These are phyloP conservation scores for Aspergillus leporis DNA, from an alignment of 495 filamentous ascomycete species.

Conservation along the genomic window DNA sequence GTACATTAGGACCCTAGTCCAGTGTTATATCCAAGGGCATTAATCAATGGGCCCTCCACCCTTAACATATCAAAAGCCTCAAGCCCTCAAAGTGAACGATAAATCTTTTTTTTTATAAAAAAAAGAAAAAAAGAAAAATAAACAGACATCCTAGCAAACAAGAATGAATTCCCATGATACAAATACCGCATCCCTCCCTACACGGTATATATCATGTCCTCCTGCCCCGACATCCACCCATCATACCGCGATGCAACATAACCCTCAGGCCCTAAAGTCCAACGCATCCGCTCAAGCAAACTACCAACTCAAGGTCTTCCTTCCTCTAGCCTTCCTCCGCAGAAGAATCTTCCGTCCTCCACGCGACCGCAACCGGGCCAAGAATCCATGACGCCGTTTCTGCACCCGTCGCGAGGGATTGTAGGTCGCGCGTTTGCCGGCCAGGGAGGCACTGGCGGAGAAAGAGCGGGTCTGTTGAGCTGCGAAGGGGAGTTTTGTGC, in stretches of 20 bases:
- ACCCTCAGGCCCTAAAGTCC: neutral
- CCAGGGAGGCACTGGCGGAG: constrained; percentile 46
- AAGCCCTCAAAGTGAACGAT: neutral
- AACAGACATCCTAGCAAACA: neutral
- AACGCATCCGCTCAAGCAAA: constrained; percentile 2
- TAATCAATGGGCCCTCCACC: neutral
- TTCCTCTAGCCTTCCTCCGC: constrained; percentile 59
- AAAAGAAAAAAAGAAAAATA: too few relatives aligned
- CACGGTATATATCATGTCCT: neutral
- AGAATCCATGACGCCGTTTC: constrained; percentile 70
- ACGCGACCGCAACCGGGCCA: constrained; percentile 56
- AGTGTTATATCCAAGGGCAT: neutral
- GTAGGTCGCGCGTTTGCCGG: constrained; percentile 60
- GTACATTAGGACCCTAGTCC: neutral
- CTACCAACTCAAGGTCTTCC: constrained; percentile 61
- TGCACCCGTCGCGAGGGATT: constrained; percentile 67
- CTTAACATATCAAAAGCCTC: neutral
- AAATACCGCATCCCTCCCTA: neutral
- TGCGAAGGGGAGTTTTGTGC: constrained; percentile 15
- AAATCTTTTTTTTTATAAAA: too few relatives aligned
- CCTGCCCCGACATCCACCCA: neutral
- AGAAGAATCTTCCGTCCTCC: constrained; percentile 57
- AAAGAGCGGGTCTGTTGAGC: constrained; percentile 38
- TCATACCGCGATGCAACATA: neutral
- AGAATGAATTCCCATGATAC: neutral